Evolutionary conservation across 176 grass and related monocot species (phyloP).

Genomic region (Melocanna baccifera): DNA sequence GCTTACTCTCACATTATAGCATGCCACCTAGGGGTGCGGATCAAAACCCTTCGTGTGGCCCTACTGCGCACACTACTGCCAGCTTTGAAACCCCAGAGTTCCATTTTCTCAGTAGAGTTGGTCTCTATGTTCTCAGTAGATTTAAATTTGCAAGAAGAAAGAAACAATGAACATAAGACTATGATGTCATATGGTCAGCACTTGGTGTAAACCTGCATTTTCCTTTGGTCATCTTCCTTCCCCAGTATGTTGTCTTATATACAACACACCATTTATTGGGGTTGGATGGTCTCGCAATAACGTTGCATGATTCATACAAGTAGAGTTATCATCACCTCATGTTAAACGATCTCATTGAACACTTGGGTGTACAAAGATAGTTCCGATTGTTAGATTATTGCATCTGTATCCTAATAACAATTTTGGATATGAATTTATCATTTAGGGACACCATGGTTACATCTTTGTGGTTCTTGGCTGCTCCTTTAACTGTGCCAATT

Average conservation of each 20-base stretch:
- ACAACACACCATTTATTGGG: not conserved
- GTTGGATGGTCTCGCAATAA: not conserved
- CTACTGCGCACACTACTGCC: no score
- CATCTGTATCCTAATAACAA: not conserved
- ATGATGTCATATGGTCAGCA: not conserved
- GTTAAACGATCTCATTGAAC: not conserved
- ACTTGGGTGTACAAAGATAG: not conserved
- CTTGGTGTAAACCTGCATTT: not conserved
- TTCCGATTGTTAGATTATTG: not conserved
- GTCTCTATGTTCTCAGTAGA: not conserved
- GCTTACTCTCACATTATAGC: no score
- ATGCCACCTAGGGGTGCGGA: no score
- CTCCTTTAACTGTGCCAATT: not conserved
- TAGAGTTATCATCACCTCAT: not conserved
- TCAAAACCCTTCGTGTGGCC: no score
- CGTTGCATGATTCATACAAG: not conserved
- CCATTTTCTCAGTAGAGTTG: no score
- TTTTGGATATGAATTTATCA: not conserved
- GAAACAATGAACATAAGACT: not conserved
- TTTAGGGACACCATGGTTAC: not conserved
- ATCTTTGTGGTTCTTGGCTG: not conserved
- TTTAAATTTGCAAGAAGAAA: not conserved
- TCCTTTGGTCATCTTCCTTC: not conserved
- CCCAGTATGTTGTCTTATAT: not conserved
- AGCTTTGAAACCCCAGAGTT: not conserved